Evolutionary conservation across 1,284 basidiomycete species (phyloP), one percentile per base, ranked within the genome.

Genomic region (Naganishia liquefaciens): DNA sequence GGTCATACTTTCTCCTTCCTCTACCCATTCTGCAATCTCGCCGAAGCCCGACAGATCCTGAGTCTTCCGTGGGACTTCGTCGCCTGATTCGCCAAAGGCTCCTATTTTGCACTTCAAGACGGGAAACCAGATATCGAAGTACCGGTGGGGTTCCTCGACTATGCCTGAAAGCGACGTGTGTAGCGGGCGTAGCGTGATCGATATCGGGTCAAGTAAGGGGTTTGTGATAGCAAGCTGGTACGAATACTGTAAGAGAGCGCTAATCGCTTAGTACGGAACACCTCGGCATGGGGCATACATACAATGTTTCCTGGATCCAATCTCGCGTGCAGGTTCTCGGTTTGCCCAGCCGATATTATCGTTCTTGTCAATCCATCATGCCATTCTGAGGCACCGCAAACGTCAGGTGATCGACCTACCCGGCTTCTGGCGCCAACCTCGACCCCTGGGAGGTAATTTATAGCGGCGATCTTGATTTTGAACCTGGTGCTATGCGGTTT

Each of bases 401-500:
- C 42, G 57, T 54, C 23, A 55, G 25, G 7, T 62, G 54, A 5
- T 58, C 64, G 33, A 19, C 66, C n/a, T 10, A 54, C 51, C 58
- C 11, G 69, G 68, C 15, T 39, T 51, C 71, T 47, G n/a, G 76
- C 82, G 23, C 85, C 81, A 33, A 89, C 84, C n/a, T 86, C 85
- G 46, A 97, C 88, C 2, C 88, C 85, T 0, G 95, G 96, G 19
- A 99, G 82, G 77, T 97, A 98, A 77, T 91, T 94, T 28, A 88
- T 85, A 0, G 95, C 96, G 52, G 95, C 90, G 52, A 97, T 87
- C 77, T 96, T 97, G 80, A 99, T 98, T 80, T 98, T 98, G 85
- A 89, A 97, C 6, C 91, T 86, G 39, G 91, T 88, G 6, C 90
- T 91, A 71, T 91, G 89, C 0, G 93, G 88, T 77, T 98, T 99